These are phyloP conservation scores for Sporothrix brasiliensis DNA, from an alignment of 2,329 filamentous ascomycete species.

Conservation along the genomic window DNA sequence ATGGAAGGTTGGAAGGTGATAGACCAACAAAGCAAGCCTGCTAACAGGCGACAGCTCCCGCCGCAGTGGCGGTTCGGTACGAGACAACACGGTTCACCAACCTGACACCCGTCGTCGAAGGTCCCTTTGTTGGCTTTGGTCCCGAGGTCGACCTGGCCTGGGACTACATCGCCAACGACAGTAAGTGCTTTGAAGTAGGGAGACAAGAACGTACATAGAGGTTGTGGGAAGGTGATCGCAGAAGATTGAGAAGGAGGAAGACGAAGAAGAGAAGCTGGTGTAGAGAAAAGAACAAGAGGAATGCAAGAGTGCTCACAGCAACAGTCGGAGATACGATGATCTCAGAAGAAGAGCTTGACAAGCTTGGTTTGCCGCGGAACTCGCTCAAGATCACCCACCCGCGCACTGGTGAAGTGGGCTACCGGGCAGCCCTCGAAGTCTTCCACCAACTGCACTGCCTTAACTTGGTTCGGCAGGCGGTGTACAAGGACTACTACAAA, in stretches of 20 bases:
- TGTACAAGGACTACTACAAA: slow-evolving; percentile 55
- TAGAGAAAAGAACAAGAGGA: not conserved
- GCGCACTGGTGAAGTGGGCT: slow-evolving; percentile 59
- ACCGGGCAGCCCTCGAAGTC: slow-evolving; percentile 61
- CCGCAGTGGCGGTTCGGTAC: slow-evolving; percentile 54
- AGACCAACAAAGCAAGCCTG: slow-evolving; percentile 42
- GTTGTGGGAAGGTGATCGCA: not conserved
- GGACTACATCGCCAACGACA: slow-evolving; percentile 56
- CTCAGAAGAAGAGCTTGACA: slow-evolving; percentile 55
- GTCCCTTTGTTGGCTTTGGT: slow-evolving; percentile 59
- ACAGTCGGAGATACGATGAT: slow-evolving; percentile 65
- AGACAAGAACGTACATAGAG: too few species aligned
- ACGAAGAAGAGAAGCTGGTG: not conserved
- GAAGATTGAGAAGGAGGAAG: not conserved
- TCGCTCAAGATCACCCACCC: slow-evolving; percentile 60
- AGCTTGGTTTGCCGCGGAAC: slow-evolving; percentile 55
- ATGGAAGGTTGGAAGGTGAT: not conserved
- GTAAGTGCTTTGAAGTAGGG: slow-evolving; percentile 35
- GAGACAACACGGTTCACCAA: slow-evolving; percentile 53
- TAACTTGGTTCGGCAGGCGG: slow-evolving; percentile 53
- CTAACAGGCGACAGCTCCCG: slow-evolving; percentile 45
- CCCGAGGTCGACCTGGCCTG: slow-evolving; percentile 61
- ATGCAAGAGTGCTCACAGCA: not conserved
- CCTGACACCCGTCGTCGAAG: slow-evolving; percentile 50
- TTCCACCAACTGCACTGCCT: slow-evolving; percentile 61